Percentiles rank a stretch among this genome's conserved stretches.
phyloP scores from a whole-genome alignment of 2,329 filamentous ascomycete genomes.

The Phaeomoniella chlamydospora region DNA sequence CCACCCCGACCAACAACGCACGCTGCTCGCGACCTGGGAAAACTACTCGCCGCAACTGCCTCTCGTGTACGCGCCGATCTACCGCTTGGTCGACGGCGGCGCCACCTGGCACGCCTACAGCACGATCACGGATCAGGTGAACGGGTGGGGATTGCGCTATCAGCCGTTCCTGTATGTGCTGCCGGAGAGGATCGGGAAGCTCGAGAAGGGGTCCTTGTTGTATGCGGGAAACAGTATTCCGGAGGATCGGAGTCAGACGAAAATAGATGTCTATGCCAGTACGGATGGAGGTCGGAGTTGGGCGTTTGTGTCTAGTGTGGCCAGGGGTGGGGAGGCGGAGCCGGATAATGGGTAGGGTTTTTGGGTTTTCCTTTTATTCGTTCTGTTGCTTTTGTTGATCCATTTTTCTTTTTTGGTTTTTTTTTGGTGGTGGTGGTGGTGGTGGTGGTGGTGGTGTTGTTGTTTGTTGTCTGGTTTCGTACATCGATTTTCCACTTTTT shows the following conservation, averaged over 20 bases:
- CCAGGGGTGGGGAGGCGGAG: constrained; percentile 44
- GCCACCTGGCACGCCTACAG: constrained; percentile 50
- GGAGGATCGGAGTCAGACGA: constrained; percentile 42
- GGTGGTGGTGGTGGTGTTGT: too few species aligned
- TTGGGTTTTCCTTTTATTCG: neutral
- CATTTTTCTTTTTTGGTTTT: too few species aligned
- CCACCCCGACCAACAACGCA: constrained; percentile 27
- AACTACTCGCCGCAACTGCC: constrained; percentile 41
- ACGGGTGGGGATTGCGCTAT: constrained; percentile 51
- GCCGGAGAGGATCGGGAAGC: constrained; percentile 41
- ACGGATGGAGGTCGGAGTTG: constrained; percentile 46
- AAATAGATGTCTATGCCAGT: constrained; percentile 57
- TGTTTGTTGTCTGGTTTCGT: too few species aligned
- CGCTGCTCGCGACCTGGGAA: constrained; percentile 39
- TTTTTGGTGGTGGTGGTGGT: too few species aligned
- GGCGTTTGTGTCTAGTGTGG: constrained; percentile 54
- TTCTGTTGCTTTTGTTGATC: neutral
- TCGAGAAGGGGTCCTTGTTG: constrained; percentile 48
- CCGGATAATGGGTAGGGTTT: constrained; percentile 40
- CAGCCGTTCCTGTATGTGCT: constrained; percentile 57
- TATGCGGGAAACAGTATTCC: constrained; percentile 41
- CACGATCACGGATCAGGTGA: constrained; percentile 47
- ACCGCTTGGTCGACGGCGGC: constrained; percentile 37
- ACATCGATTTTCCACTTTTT: too few species aligned
- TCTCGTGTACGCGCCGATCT: constrained; percentile 36